Base-by-base conservation (phyloP, 2,329 filamentous ascomycete species). In the Calonectria crousiana region DNA sequence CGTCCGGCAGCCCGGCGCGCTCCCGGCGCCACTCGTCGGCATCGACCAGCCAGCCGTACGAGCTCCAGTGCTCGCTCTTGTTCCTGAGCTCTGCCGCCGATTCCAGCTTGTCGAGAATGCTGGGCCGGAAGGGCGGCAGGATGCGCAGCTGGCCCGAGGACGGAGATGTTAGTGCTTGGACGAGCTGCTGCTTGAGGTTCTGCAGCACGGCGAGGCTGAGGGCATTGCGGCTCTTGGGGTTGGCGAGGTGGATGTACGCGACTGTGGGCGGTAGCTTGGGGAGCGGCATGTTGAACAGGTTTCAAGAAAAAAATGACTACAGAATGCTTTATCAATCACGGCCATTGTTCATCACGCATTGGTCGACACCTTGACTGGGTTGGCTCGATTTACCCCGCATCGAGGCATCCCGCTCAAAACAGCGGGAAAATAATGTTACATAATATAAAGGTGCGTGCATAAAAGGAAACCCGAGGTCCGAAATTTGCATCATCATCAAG, bases 161-260 rank as follows among this genome's bases (percentile, higher is more conserved):
- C 0, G 44, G 74, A 0, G 78, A 78, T 3, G 74, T 75, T 6
- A 80, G 67, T 2, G 78, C 76, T 20, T 58, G 52, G 1, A 71
- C 64, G 10, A 80, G 72, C 30, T 80, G 79, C 9, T 26, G 11
- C 30, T 80, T 81, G 2, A 80, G 60, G 20, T 76, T 74, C 47
- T 69, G 73, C 6, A 80, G 30, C 0, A 80, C 64, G 0, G 65
- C 18, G 3, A 80, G 52, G 23, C 78, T 80, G 9, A 81, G 34
- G 6, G 79, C 79, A n/a, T 81, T 80, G 23, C 79, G 76, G 3
- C 62, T 77, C 8, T 74, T 20, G 0, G 79, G 79, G 23, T 80
- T 80, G 58, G 44, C 70, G 3, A 80, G 70, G 0, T 51, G 74
- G 18, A 80, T 77, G 47, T 80, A 80, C 1, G 78, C 72, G 5